Percentiles rank a stretch among this genome's conserved stretches.
Evolutionary conservation across 768 basidiomycete genomes (phyloP).

Genomic region (Suillus ampliporus): DNA sequence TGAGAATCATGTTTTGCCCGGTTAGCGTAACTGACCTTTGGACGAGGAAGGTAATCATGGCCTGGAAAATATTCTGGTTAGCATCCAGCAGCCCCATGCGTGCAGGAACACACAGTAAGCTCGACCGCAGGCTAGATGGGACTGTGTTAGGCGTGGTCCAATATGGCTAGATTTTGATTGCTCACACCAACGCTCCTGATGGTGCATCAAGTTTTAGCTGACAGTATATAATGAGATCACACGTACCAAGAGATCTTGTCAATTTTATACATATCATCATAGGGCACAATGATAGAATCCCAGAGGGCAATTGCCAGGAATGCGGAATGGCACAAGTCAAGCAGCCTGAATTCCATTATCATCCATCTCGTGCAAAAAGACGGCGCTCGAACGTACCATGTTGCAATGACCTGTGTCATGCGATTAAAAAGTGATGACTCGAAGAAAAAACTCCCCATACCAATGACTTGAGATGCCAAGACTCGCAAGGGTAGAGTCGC

Average conservation of each 20-base stretch:
- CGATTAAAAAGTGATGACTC: neutral
- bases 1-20: neutral
- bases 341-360: constrained; percentile 17
- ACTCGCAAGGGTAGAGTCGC: constrained; percentile 21
- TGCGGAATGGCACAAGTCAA: constrained; percentile 29
- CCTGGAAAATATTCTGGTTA: constrained; percentile 25
- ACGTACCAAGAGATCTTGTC: constrained; percentile 31
- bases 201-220: neutral
- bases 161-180: neutral
- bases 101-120: constrained; percentile 22
- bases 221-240: neutral
- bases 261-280: constrained; percentile 15
- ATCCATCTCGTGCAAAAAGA: neutral
- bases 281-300: constrained; percentile 24
- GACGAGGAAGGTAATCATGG: constrained; percentile 28
- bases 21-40: constrained; percentile 20
- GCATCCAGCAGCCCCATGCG: neutral
- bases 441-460: constrained; percentile 18
- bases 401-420: constrained; percentile 21
- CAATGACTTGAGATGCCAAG: constrained; percentile 19
- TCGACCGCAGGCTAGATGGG: constrained; percentile 23
- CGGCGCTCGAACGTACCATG: constrained; percentile 21
- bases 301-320: constrained; percentile 28
- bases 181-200: constrained; percentile 32
- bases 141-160: constrained; percentile 2